Evolutionary conservation across 225 moss, liverwort and hornwort genomes (phyloP).

Genomic region (Climacium dendroides): DNA sequence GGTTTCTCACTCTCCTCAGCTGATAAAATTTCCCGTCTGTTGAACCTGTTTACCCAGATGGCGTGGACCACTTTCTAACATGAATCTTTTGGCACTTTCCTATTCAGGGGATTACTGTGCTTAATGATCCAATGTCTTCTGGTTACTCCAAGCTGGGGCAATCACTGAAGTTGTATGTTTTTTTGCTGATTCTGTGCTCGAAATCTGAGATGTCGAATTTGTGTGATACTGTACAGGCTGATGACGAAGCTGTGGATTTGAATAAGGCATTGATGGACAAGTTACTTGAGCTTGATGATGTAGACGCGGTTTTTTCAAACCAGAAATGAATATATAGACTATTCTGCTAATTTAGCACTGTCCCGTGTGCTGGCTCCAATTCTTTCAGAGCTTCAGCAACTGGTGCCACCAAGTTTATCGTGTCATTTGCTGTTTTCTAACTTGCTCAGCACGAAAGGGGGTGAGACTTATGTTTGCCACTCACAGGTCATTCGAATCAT

Average conservation of each 20-base stretch:
- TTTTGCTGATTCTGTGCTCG: background rate
- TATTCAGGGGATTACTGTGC: background rate
- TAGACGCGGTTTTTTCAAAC: constrained; percentile 80
- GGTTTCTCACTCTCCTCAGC: constrained; percentile 8
- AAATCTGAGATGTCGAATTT: background rate
- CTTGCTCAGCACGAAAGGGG: background rate
- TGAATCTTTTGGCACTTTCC: background rate
- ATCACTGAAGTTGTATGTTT: background rate
- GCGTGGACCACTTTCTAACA: background rate
- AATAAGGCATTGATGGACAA: constrained; percentile 76
- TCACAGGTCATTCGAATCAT: background rate
- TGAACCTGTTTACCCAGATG: background rate
- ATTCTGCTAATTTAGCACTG: background rate
- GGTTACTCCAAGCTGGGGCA: background rate
- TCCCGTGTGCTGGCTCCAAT: background rate
- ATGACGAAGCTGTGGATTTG: constrained; percentile 79
- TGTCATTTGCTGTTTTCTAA: background rate
- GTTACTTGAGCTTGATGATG: constrained; percentile 87
- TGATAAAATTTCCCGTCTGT: background rate
- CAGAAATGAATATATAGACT: constrained; percentile 26
- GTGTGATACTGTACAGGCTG: constrained; percentile 36
- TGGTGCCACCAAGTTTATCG: background rate
- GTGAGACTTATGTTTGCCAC: background rate
- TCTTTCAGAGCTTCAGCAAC: background rate
- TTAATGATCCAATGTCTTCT: background rate